Base-by-base conservation (phyloP, 2,329 filamentous ascomycete species). In the Paecilomyces niveus region DNA sequence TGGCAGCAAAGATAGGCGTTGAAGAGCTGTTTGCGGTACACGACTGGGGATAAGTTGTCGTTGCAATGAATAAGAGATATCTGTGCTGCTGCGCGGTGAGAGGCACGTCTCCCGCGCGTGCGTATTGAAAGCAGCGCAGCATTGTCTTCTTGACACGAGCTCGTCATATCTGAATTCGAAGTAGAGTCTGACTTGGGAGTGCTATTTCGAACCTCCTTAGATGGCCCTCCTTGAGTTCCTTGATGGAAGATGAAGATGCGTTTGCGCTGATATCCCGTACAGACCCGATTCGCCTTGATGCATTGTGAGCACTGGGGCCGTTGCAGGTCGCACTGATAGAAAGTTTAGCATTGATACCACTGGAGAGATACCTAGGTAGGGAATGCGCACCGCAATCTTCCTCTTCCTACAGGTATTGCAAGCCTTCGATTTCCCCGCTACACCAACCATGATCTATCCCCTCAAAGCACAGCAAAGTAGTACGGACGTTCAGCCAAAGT, bases 21-120 rank as follows among this genome's bases (percentile, higher is more conserved):
- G 4, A 73, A 57, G 18, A 74, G 65, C 15, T 70, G 67, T 39
- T 71, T 60, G 5, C 71, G 66, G 51, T 64, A 58, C 21, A 58
- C 55, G n/a, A 60, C 57, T 11, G 22, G 53, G 11, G 52, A 13
- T 24, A 54, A 49, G 18, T 11, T 21, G 26, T 13, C 4, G 22
- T 45, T 45, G n/a, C 5, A 45, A 9, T 45, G 15, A 8, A 45
- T 1, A 45, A 2, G 8, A n/a, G 39, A 1, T 45, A 45, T 2
- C 10, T 45, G 39, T n/a, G 8, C 18, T 18, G 15, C 18, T 45
- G 35, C 9, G n/a, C 39, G n/a, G 15, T 2, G 15, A 18, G n/a
- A 45, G 7, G 39, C 5, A 2, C 15, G 8, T 45, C 39, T 45
- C 15, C 39, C 39, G 6, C 39, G 39, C 3, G n/a, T 45, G 10